Conservation (phyloP, 2,329 filamentous ascomycete genomes). For the Fusarium odoratissimum region DNA sequence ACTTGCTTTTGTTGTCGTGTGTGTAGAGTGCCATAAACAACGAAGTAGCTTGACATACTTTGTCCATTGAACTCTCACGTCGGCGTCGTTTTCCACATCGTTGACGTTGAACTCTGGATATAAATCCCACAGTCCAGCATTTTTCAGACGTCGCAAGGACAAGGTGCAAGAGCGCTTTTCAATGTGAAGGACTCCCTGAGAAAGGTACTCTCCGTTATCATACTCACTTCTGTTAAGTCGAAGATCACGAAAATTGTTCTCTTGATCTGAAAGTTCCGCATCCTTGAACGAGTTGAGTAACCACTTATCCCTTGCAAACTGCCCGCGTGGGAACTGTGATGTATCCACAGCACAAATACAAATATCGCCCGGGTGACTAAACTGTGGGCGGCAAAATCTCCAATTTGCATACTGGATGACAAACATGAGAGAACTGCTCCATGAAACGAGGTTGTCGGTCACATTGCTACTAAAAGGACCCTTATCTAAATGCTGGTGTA, state of each 20-base stretch:
- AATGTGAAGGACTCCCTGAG: neutral
- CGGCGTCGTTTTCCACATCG: too few species aligned
- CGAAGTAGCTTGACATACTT: neutral
- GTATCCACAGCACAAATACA: accelerated
- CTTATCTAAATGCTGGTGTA: neutral
- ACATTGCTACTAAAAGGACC: too few species aligned
- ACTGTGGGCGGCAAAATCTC: accelerated
- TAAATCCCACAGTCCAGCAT: accelerated
- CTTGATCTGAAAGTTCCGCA: accelerated
- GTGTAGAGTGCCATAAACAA: too few species aligned
- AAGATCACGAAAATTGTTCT: accelerated
- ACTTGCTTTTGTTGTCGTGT: neutral
- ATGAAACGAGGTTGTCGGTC: neutral
- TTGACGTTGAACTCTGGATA: neutral
- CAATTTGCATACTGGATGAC: neutral
- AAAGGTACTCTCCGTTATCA: neutral
- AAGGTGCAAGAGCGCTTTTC: accelerated
- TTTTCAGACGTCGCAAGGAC: accelerated
- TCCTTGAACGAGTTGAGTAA: accelerated
- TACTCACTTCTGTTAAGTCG: accelerated
- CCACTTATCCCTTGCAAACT: neutral
- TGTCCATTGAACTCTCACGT: neutral
- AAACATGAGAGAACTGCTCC: neutral
- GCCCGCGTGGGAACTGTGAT: accelerated
- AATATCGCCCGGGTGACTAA: accelerated